These are phyloP conservation scores for Elongisporangium prolatum DNA, from an alignment of 352 stramenopile genomes.

Conservation along the genomic window DNA sequence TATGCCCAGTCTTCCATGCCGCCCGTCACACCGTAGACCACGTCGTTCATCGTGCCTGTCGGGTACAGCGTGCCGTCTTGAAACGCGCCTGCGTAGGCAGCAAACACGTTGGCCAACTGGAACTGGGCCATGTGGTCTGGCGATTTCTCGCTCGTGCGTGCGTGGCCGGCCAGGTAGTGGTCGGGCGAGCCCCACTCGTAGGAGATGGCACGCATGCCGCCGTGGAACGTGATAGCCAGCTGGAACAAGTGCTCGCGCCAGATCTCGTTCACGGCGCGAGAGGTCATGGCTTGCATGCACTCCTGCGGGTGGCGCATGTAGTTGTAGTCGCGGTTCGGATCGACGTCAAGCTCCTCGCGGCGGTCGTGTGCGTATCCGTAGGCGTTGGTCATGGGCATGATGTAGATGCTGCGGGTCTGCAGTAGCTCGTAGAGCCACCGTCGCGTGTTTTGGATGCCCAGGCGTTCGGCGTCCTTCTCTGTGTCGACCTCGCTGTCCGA, in stretches of 20 bases:
- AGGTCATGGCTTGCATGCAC: slow-evolving; percentile 96
- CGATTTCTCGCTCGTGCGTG: slow-evolving; percentile 64
- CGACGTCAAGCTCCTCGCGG: slow-evolving; percentile 84
- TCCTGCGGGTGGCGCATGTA: slow-evolving; percentile 83
- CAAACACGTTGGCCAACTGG: slow-evolving; percentile 51
- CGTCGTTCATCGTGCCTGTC: slow-evolving; percentile 92
- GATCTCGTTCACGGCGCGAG: slow-evolving; percentile 95
- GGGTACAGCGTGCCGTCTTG: slow-evolving; percentile 68
- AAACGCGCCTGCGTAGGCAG: slow-evolving; percentile 72
- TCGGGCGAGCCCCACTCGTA: slow-evolving; percentile 98
- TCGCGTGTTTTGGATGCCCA: slow-evolving; percentile 38
- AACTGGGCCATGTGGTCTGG: slow-evolving; percentile 75
- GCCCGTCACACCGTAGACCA: slow-evolving; percentile 95
- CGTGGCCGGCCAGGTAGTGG: slow-evolving; percentile 58
- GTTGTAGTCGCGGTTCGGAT: slow-evolving; percentile 99
- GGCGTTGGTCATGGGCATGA: slow-evolving; percentile 93
- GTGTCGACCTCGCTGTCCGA: slow-evolving; percentile 7
- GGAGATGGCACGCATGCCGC: slow-evolving; percentile 93
- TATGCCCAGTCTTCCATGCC: slow-evolving; percentile 99
- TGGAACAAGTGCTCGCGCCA: slow-evolving; percentile 97
- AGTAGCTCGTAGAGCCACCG: slow-evolving; percentile 79
- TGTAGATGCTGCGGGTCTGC: slow-evolving; percentile 75
- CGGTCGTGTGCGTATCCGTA: slow-evolving; percentile 87
- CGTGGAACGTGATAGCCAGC: slow-evolving; percentile 97
- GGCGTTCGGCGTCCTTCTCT: slow-evolving; percentile 6